phyloP scores from a whole-genome alignment of 257 asterid genomes.

The Lycium barbarum region DNA sequence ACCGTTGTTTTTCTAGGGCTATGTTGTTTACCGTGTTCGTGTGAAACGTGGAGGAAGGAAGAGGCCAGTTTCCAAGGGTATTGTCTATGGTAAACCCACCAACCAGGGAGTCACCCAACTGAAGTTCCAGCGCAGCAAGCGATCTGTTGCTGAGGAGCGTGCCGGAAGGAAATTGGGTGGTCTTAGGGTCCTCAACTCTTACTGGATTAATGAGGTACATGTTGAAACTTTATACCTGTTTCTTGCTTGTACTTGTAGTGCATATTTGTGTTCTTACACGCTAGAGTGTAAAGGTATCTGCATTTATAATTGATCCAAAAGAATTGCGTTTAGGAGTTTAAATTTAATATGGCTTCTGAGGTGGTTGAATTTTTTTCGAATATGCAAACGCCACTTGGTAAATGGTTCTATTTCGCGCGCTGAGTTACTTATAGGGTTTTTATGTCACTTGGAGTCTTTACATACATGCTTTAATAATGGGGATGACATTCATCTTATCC shows the following conservation, averaged over 20 bases:
- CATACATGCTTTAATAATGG: too few relatives aligned
- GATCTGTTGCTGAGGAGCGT: constrained; percentile 31
- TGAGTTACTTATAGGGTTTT: background rate
- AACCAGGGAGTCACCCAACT: constrained; percentile 24
- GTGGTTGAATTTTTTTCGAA: background rate
- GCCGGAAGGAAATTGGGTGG: constrained; percentile 28
- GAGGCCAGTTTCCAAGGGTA: constrained; percentile 30
- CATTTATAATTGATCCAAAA: background rate
- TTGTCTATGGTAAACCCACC: constrained; percentile 29
- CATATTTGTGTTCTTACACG: background rate
- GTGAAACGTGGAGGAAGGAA: constrained; percentile 28
- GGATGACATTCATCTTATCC: too few relatives aligned
- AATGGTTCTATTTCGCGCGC: background rate
- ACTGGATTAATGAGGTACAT: constrained; percentile 27
- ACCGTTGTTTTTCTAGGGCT: background rate
- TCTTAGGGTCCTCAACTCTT: constrained; percentile 21
- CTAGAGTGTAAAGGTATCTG: background rate
- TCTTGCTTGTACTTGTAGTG: background rate
- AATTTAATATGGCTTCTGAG: background rate
- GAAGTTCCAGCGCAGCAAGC: constrained; percentile 27
- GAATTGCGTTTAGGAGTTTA: background rate
- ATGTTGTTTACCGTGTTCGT: constrained; percentile 26
- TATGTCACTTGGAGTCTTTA: background rate
- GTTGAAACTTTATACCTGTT: background rate
- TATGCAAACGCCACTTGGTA: background rate